Evolutionary conservation across 495 filamentous ascomycete genomes (phyloP).

Genomic region (Rhizodiscina lignyota): DNA sequence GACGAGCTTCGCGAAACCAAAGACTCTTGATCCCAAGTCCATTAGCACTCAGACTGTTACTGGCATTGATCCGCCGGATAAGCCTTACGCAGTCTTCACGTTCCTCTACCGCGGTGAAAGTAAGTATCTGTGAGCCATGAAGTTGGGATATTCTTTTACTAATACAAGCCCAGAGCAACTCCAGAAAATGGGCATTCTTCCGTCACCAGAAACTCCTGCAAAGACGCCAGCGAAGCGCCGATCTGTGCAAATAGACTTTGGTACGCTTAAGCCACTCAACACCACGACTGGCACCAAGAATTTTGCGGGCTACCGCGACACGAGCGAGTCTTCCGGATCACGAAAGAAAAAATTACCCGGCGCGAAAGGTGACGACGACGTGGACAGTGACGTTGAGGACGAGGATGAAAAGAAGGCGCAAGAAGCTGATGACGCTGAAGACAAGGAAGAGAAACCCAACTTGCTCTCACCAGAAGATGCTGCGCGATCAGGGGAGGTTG

Average conservation of each 20-base stretch:
- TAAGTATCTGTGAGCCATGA: slow-evolving; percentile 30
- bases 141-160: slow-evolving; percentile 7
- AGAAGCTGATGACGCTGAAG: slow-evolving; percentile 46
- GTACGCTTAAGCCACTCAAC: slow-evolving; percentile 69
- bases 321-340: too few relatives aligned
- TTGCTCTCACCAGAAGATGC: slow-evolving; percentile 63
- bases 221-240: slow-evolving; percentile 51
- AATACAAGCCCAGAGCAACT: slow-evolving; percentile 49
- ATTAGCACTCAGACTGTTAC: slow-evolving; percentile 98
- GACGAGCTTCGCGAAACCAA: slow-evolving; percentile 96
- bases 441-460: slow-evolving; percentile 48
- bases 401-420: slow-evolving; percentile 29
- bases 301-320: slow-evolving; percentile 81
- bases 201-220: slow-evolving; percentile 39
- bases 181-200: slow-evolving; percentile 79
- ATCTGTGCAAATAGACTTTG: slow-evolving; percentile 64
- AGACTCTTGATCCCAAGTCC: slow-evolving; percentile 86
- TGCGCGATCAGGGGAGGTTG: slow-evolving; percentile 65
- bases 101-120: slow-evolving; percentile 96
- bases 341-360: slow-evolving; percentile 26
- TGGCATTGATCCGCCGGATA: slow-evolving; percentile 89
- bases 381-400: slow-evolving; percentile 59
- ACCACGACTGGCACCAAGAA: slow-evolving; percentile 58
- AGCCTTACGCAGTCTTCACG: slow-evolving; percentile 91
- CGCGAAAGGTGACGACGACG: slow-evolving; percentile 47